phyloP scores from a whole-genome alignment of 2,329 filamentous ascomycete species.

The Hortaea sp. region DNA sequence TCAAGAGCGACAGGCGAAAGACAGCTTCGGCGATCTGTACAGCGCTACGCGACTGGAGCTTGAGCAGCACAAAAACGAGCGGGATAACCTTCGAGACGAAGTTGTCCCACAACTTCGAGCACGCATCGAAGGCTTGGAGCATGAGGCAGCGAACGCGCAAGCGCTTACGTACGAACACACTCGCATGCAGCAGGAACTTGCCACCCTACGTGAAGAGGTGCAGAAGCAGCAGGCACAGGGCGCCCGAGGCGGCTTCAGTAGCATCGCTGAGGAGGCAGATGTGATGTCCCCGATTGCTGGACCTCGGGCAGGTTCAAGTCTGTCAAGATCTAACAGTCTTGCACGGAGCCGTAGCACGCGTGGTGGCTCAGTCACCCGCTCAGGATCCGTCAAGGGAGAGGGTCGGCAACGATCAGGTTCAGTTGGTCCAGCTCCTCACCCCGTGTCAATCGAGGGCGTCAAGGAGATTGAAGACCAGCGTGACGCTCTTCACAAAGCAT shows the following conservation, averaged over 20 bases:
- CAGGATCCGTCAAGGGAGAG: conserved; percentile 30
- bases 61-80: conserved; percentile 71
- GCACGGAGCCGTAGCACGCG: conserved; percentile 40
- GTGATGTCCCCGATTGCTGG: conserved; percentile 15
- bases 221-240: conserved; percentile 32
- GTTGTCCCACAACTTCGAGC: conserved; percentile 69
- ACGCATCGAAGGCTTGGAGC: conserved; percentile 67
- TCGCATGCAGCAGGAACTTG: conserved; percentile 79
- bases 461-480: conserved; percentile 92
- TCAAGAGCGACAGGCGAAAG: conserved; percentile 79
- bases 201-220: conserved; percentile 49
- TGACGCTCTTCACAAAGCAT: conserved; percentile 78
- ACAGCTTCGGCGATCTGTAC: conserved; percentile 88
- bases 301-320: conserved; percentile 23
- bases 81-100: conserved; percentile 84
- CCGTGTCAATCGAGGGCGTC: conserved; percentile 54
- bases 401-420: conserved; percentile 35
- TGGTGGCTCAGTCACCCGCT: conserved; percentile 18
- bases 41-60: conserved; percentile 75
- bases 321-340: conserved; percentile 46
- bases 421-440: conserved; percentile 10
- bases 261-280: conserved; percentile 51
- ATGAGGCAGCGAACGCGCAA: conserved; percentile 61
- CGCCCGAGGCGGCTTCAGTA: conserved; percentile 39
- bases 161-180: conserved; percentile 69